phyloP scores from a whole-genome alignment of 2,329 filamentous ascomycete species.

The Neopestalotiopsis sp. region DNA sequence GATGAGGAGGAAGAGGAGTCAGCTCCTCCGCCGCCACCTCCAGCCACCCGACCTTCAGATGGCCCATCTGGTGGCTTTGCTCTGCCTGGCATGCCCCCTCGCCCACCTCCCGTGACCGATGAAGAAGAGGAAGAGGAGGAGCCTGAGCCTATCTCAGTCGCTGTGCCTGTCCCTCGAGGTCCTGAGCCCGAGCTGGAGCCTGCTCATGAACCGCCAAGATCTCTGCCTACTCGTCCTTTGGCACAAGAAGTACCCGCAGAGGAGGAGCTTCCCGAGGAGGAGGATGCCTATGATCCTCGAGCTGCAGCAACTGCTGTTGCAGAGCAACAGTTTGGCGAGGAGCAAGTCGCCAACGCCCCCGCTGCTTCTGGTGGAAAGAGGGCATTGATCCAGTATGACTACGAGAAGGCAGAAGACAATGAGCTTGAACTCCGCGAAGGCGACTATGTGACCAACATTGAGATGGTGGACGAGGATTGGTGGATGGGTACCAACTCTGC shows the following conservation, averaged over 20 bases:
- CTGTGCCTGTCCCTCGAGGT: slow-evolving; percentile 79
- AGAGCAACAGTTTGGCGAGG: slow-evolving; percentile 48
- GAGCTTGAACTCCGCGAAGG: slow-evolving; percentile 91
- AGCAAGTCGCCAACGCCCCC: slow-evolving; percentile 40
- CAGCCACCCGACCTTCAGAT: slow-evolving; percentile 59
- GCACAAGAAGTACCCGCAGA: slow-evolving; percentile 67
- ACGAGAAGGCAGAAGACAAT: slow-evolving; percentile 97
- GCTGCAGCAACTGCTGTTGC: slow-evolving; percentile 63
- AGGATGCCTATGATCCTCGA: slow-evolving; percentile 65
- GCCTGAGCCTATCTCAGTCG: slow-evolving; percentile 75
- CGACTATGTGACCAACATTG: slow-evolving; percentile 87
- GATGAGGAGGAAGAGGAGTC: slow-evolving; percentile 47
- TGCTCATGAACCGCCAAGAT: slow-evolving; percentile 54
- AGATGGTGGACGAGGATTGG: slow-evolving; percentile 98
- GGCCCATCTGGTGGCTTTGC: slow-evolving; percentile 74
- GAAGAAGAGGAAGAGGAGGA: slow-evolving; percentile 59
- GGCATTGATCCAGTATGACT: slow-evolving; percentile 89
- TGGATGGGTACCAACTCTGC: slow-evolving; percentile 92
- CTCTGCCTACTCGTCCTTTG: slow-evolving; percentile 69
- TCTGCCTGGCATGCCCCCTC: slow-evolving; percentile 76
- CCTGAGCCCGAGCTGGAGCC: slow-evolving; percentile 60
- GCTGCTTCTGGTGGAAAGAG: slow-evolving; percentile 64
- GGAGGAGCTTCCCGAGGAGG: slow-evolving; percentile 69
- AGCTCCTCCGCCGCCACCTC: slow-evolving; percentile 67
- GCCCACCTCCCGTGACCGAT: slow-evolving; percentile 60